Evolutionary conservation across 768 basidiomycete genomes (phyloP), one percentile per base, ranked within the genome.

Genomic region (Flagelloscypha sp.): DNA sequence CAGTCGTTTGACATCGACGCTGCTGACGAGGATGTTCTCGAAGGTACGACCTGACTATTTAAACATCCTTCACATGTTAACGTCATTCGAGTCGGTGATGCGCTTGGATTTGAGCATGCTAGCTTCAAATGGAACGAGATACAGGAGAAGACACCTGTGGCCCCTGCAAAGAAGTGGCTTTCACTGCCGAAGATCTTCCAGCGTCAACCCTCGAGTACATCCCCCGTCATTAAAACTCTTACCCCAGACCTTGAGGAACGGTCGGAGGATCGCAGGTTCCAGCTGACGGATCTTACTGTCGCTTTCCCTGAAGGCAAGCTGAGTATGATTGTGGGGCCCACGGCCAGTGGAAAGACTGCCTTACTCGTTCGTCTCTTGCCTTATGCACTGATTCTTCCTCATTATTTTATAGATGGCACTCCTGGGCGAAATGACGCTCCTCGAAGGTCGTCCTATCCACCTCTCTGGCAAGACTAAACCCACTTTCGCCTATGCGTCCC

Each of bases 51-150:
- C n/a, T n/a, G n/a, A n/a, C n/a, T n/a, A n/a, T n/a, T n/a, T n/a
- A n/a, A n/a, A n/a, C n/a, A n/a, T n/a, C n/a, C n/a, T n/a, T n/a
- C n/a, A n/a, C n/a, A n/a, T n/a, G n/a, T n/a, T n/a, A n/a, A n/a
- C n/a, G n/a, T n/a, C n/a, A n/a, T n/a, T n/a, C n/a, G n/a, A n/a
- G n/a, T 30, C 13, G 34, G 36, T 11, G 41, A 39, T n/a, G 42
- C 41, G 12, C 56, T 79, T 33, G 72, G 67, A 0, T 68, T 76
- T 35, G 58, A 63, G 24, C 55, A 60, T 23, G 77, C 72, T 8
- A 54, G 64, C 9, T 77, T 80, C 53, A 63, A 62, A 44, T 80
- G 76, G 76, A 72, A 70, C 27, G 65, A 71, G 28, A 57, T 67
- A 4, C 18, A 58, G 18, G 35, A 40, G 38, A 37, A 37, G 30